Percentiles rank a stretch among this genome's conserved stretches.
phyloP scores from a whole-genome alignment of 2,329 filamentous ascomycete species.

The Septoria linicola region DNA sequence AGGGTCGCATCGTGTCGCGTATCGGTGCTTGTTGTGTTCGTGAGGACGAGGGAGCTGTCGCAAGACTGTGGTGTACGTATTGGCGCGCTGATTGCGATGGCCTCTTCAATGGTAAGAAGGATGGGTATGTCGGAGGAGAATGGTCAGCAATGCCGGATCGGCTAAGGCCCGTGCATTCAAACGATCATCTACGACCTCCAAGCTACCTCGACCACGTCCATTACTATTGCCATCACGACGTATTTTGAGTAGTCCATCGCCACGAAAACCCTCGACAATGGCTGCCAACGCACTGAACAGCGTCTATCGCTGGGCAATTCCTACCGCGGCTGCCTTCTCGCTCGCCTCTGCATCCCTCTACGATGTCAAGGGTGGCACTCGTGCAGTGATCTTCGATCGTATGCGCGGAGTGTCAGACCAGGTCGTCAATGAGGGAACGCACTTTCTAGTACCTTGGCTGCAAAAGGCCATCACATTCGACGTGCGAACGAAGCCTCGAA shows the following conservation, averaged over 20 bases:
- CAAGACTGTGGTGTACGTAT: neutral
- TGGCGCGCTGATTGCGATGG: conserved; percentile 2
- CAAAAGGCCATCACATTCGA: conserved; percentile 94
- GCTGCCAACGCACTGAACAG: conserved; percentile 55
- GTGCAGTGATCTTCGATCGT: conserved; percentile 97
- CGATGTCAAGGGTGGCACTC: conserved; percentile 91
- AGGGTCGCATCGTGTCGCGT: conserved; percentile 39
- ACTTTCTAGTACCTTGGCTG: conserved; percentile 94
- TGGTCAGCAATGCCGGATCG: conserved; percentile 9
- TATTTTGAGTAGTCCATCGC: conserved; percentile 4
- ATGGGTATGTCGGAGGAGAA: conserved; percentile 1
- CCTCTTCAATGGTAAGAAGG: neutral
- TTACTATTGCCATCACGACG: neutral
- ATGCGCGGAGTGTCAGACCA: conserved; percentile 86
- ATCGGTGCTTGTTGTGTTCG: conserved; percentile 14
- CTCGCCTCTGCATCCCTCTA: conserved; percentile 80
- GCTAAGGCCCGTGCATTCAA: no score
- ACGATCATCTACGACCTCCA: neutral
- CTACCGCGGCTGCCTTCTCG: conserved; percentile 66
- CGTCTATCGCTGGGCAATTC: conserved; percentile 69
- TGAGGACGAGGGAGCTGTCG: conserved; percentile 1
- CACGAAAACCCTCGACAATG: conserved; percentile 25
- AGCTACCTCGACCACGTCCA: no score
- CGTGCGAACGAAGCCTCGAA: conserved; percentile 94
- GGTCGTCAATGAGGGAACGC: conserved; percentile 93